Evolutionary conservation across 2,329 filamentous ascomycete genomes (phyloP).

Genomic region (Neophaeococcomyces aloes): DNA sequence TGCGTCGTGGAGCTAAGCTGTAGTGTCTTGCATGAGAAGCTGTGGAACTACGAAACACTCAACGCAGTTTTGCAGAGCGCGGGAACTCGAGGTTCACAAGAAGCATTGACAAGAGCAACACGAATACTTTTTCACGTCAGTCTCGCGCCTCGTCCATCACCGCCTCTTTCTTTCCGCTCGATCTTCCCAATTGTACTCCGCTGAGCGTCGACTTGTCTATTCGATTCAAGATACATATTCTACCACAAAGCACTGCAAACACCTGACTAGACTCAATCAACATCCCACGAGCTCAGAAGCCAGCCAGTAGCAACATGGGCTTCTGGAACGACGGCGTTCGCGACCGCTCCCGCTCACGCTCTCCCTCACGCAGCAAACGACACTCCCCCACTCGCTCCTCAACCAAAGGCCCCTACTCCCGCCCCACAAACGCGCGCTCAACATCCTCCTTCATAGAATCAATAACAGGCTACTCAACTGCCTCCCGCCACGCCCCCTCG

Average conservation of each 20-base stretch:
- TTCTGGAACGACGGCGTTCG: constrained; percentile 22
- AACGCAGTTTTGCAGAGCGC: too few relatives aligned
- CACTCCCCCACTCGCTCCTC: neutral
- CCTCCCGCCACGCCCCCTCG: constrained; percentile 1
- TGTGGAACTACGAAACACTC: neutral
- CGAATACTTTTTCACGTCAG: too few relatives aligned
- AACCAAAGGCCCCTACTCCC: constrained; percentile 19
- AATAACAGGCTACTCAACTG: constrained; percentile 10
- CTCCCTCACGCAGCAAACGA: constrained; percentile 6
- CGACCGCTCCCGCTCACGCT: constrained; percentile 13
- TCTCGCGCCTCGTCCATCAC: too few relatives aligned
- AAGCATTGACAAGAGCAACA: too few relatives aligned
- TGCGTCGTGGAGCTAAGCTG: neutral
- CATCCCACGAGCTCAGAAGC: too few relatives aligned
- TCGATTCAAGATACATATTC: too few relatives aligned
- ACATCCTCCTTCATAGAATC: constrained; percentile 27
- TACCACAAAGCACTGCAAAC: neutral
- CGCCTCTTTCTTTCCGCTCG: too few relatives aligned
- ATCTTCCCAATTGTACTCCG: too few relatives aligned
- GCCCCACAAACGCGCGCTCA: constrained; percentile 26
- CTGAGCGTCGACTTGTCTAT: too few relatives aligned
- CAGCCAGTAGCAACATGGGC: too few relatives aligned
- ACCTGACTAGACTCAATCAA: too few relatives aligned
- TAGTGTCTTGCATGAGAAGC: neutral
- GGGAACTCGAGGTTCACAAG: too few relatives aligned